Conservation (phyloP, 148 eudicot species). For the Chenopodium berlandieri region DNA sequence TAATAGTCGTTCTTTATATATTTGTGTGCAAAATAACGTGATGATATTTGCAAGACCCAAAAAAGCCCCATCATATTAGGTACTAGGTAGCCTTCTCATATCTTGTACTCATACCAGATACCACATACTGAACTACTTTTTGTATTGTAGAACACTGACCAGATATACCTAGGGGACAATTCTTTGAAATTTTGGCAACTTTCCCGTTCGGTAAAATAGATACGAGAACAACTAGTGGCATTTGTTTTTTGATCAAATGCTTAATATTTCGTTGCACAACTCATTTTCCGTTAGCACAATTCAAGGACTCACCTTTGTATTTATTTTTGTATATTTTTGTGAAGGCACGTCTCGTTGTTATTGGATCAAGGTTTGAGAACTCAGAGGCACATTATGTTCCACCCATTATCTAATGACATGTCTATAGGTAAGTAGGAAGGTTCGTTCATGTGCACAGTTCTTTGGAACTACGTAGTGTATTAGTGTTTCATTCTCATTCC, state of each 20-base stretch:
- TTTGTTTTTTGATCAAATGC: neutral
- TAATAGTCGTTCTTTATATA: too few relatives aligned
- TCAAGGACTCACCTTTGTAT: constrained; percentile 13
- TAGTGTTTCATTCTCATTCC: neutral
- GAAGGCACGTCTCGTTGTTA: constrained; percentile 50
- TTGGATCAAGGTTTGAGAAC: constrained; percentile 75
- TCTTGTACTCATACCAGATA: neutral
- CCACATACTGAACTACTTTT: neutral
- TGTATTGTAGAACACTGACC: neutral
- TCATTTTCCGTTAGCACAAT: neutral
- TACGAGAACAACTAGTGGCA: neutral
- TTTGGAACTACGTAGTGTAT: neutral
- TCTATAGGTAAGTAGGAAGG: constrained; percentile 57
- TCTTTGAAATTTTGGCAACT: neutral
- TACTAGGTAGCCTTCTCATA: neutral
- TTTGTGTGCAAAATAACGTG: too few relatives aligned
- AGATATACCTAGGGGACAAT: neutral
- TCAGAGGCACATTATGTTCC: constrained; percentile 69
- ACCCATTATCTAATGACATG: constrained; percentile 82
- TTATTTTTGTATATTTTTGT: constrained; percentile 4
- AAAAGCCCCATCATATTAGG: neutral
- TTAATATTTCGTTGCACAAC: neutral
- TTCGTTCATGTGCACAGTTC: neutral
- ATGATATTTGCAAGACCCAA: neutral
- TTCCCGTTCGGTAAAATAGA: neutral